Conservation (phyloP, 108 stramenopile species). For the Cylindrotheca closterium region DNA sequence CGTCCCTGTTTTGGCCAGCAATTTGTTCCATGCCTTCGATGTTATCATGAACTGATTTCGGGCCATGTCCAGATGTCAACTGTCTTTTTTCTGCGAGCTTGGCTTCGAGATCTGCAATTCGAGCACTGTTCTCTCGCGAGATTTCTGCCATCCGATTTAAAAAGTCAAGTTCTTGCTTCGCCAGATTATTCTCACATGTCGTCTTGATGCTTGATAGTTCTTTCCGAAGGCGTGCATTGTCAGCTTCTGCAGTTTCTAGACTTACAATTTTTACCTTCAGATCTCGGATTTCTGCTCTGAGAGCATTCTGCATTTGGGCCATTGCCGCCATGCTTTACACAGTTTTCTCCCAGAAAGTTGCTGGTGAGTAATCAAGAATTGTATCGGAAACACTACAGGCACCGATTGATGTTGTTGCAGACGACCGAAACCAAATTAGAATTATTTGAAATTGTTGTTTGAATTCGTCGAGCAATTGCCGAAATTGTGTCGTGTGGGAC, state of each 20-base stretch:
- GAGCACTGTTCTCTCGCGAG: slow-evolving; percentile 22
- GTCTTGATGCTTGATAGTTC: slow-evolving; percentile 22
- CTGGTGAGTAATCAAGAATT: too few species aligned
- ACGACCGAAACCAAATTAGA: too few species aligned
- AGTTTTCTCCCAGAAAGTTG: too few species aligned
- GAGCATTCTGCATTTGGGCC: slow-evolving; percentile 22
- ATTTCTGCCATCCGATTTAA: slow-evolving; percentile 37
- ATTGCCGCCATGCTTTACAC: slow-evolving; percentile 9
- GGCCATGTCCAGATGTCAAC: slow-evolving; percentile 5
- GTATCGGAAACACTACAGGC: too few species aligned
- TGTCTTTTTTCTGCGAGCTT: slow-evolving; percentile 21
- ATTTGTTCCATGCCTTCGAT: slow-evolving; percentile 11
- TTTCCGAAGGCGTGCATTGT: slow-evolving; percentile 32
- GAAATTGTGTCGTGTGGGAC: too few species aligned
- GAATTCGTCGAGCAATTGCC: too few species aligned
- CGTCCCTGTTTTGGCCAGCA: slow-evolving; percentile 3
- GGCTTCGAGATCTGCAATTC: slow-evolving; percentile 21
- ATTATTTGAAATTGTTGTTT: too few species aligned
- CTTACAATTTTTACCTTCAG: slow-evolving; percentile 20
- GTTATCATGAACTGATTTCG: slow-evolving; percentile 8
- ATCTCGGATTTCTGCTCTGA: slow-evolving; percentile 20
- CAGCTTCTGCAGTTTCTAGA: slow-evolving; percentile 32
- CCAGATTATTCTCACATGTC: slow-evolving; percentile 21
- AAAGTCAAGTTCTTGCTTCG: slow-evolving; percentile 36
- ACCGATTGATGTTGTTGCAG: too few species aligned